Percentiles rank a stretch among this genome's conserved stretches.
Conservation (phyloP, 805 yeast genomes). For the Deakozyma indianensis region DNA sequence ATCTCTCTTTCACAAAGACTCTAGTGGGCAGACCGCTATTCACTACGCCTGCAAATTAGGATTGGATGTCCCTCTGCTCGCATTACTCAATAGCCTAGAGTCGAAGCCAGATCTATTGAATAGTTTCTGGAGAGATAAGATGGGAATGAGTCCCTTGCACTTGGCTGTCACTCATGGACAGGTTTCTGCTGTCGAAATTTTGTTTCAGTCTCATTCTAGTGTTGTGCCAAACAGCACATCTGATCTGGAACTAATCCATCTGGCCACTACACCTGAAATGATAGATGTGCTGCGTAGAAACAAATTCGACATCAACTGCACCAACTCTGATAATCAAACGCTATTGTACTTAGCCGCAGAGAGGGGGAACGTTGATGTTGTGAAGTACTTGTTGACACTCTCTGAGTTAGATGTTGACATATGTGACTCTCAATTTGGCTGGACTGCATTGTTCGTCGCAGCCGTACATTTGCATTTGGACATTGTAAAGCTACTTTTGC, state of each 20-base stretch:
- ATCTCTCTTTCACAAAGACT: conserved; percentile 49
- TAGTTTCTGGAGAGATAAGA: conserved; percentile 34
- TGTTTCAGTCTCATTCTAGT: conserved; percentile 28
- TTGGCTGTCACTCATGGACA: conserved; percentile 63
- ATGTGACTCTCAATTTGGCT: conserved; percentile 58
- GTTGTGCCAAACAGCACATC: conserved; percentile 27
- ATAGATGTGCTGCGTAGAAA: conserved; percentile 33
- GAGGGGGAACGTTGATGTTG: conserved; percentile 35
- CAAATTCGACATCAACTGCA: conserved; percentile 45
- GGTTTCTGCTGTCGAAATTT: conserved; percentile 47
- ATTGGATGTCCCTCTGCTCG: conserved; percentile 45
- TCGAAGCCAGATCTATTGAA: conserved; percentile 30
- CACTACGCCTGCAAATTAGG: conserved; percentile 73
- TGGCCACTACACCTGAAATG: conserved; percentile 49
- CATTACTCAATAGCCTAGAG: conserved; percentile 38
- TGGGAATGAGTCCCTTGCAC: conserved; percentile 60
- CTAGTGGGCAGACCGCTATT: conserved; percentile 51
- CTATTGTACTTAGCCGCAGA: conserved; percentile 59
- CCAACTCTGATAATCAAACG: conserved; percentile 41
- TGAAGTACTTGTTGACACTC: conserved; percentile 36
- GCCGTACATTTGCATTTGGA: conserved; percentile 57
- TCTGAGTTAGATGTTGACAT: conserved; percentile 50
- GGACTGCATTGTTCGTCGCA: conserved; percentile 77
- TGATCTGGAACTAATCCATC: conserved; percentile 12
- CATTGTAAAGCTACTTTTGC: conserved; percentile 36